Percentiles rank a stretch among this genome's conserved stretches.
phyloP scores from a whole-genome alignment of 768 basidiomycete genomes.

The Russula compacta region DNA sequence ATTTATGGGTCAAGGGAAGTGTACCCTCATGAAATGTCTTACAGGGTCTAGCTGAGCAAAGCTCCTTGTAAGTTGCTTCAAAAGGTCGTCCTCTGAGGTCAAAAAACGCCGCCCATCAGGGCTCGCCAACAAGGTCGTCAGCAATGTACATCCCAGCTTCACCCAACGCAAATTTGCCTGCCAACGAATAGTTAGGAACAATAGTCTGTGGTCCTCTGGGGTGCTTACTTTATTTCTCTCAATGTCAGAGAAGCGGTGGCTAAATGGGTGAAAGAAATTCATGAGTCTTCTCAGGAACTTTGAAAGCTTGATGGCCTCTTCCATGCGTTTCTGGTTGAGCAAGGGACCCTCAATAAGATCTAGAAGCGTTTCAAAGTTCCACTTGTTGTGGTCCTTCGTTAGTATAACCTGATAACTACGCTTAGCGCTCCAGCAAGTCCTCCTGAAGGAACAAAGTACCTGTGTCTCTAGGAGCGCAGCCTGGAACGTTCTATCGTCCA shows the following conservation, averaged over 20 bases:
- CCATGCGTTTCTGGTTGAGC: constrained; percentile 82
- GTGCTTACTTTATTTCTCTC: constrained; percentile 49
- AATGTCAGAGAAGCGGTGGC: constrained; percentile 79
- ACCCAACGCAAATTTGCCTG: constrained; percentile 83
- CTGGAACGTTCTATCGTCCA: constrained; percentile 93
- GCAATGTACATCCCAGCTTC: constrained; percentile 67
- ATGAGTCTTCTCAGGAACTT: constrained; percentile 87
- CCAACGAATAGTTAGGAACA: background rate
- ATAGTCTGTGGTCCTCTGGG: background rate
- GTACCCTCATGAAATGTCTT: constrained; percentile 22
- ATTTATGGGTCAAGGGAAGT: background rate
- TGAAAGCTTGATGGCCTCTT: constrained; percentile 87
- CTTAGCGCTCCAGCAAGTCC: background rate
- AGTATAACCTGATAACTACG: constrained; percentile 56
- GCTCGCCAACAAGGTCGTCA: constrained; percentile 76
- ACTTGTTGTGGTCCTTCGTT: constrained; percentile 81
- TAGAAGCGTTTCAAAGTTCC: constrained; percentile 85
- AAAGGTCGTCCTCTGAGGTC: constrained; percentile 70
- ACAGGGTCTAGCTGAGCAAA: constrained; percentile 93
- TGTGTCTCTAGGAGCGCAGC: constrained; percentile 77
- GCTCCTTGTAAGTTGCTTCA: constrained; percentile 74
- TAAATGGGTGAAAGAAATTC: constrained; percentile 89
- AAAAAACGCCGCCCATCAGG: constrained; percentile 81
- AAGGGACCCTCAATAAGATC: constrained; percentile 90
- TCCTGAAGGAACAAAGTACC: constrained; percentile 31